These are phyloP conservation scores for Asterella californica DNA, from an alignment of 225 moss, liverwort and hornwort genomes.

Conservation along the genomic window DNA sequence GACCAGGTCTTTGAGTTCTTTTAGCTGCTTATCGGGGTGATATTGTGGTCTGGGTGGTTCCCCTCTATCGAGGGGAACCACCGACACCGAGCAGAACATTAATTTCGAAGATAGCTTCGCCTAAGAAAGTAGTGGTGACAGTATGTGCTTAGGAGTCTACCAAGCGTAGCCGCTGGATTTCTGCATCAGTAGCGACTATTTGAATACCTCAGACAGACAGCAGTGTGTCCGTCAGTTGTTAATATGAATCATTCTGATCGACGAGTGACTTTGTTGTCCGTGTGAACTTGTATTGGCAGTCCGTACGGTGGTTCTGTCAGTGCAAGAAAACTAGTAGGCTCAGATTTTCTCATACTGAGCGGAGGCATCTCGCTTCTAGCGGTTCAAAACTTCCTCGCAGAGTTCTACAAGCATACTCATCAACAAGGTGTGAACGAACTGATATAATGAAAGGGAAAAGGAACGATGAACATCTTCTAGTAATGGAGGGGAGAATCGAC, in stretches of 20 bases:
- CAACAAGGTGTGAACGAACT: conserved; percentile 51
- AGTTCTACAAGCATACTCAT: conserved; percentile 82
- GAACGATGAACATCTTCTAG: no score
- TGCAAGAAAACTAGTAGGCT: conserved; percentile 77
- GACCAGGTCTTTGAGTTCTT: no score
- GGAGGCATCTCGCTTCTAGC: conserved; percentile 75
- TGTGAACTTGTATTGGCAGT: conserved; percentile 33
- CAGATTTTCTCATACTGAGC: conserved; percentile 82
- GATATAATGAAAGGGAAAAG: background rate
- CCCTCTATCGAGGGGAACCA: no score
- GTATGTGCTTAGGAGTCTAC: background rate
- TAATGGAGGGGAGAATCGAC: no score
- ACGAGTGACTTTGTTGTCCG: background rate
- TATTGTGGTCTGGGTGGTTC: no score
- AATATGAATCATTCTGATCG: background rate
- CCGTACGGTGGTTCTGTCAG: conserved; percentile 84
- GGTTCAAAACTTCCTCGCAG: conserved; percentile 78
- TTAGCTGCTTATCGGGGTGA: no score
- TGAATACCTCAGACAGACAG: background rate
- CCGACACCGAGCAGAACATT: background rate
- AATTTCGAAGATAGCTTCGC: background rate
- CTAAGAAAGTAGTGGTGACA: background rate
- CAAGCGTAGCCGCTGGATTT: background rate
- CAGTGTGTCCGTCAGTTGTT: background rate
- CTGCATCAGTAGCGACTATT: background rate